Conservation (phyloP, 1,284 basidiomycete genomes). For the Apiotrichum gamsii region DNA sequence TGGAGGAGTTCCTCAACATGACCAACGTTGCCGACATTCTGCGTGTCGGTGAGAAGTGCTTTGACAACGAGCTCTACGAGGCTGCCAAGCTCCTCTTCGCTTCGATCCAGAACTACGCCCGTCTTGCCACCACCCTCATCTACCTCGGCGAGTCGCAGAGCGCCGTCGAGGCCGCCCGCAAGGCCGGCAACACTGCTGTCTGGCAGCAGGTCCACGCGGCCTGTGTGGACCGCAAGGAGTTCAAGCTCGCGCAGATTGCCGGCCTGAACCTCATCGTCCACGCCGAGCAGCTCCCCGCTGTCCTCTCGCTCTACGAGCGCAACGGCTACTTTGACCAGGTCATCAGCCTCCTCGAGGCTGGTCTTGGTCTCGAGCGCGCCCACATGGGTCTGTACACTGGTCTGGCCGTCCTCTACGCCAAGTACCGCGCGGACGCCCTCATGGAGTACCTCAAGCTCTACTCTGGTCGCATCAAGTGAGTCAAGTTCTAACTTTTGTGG, state of each 20-base stretch:
- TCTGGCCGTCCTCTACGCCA: slow-evolving; percentile 88
- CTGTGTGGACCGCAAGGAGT: slow-evolving; percentile 94
- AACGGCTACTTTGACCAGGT: slow-evolving; percentile 94
- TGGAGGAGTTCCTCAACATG: slow-evolving; percentile 99
- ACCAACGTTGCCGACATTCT: slow-evolving; percentile 97
- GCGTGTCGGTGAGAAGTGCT: slow-evolving; percentile 97
- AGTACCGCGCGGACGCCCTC: slow-evolving; percentile 90
- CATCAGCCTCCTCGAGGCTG: slow-evolving; percentile 84
- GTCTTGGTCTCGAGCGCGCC: slow-evolving; percentile 88
- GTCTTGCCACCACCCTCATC: slow-evolving; percentile 94
- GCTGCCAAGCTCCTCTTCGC: slow-evolving; percentile 92
- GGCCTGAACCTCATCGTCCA: slow-evolving; percentile 82
- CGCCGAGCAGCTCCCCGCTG: slow-evolving; percentile 73
- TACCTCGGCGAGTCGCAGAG: slow-evolving; percentile 97
- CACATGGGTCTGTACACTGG: slow-evolving; percentile 72
- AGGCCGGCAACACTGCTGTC: slow-evolving; percentile 99
- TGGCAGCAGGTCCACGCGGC: slow-evolving; percentile 99
- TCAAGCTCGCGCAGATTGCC: slow-evolving; percentile 96
- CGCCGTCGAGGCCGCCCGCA: slow-evolving; percentile 95
- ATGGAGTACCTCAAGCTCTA: slow-evolving; percentile 99
- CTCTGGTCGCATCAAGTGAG: slow-evolving; percentile 93
- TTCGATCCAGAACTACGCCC: slow-evolving; percentile 97
- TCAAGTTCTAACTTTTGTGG: background rate
- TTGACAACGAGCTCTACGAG: slow-evolving; percentile 96
- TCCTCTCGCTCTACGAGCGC: slow-evolving; percentile 83